phyloP scores from a whole-genome alignment of 2,329 filamentous ascomycete species.

The Harringtonia lauricola region DNA sequence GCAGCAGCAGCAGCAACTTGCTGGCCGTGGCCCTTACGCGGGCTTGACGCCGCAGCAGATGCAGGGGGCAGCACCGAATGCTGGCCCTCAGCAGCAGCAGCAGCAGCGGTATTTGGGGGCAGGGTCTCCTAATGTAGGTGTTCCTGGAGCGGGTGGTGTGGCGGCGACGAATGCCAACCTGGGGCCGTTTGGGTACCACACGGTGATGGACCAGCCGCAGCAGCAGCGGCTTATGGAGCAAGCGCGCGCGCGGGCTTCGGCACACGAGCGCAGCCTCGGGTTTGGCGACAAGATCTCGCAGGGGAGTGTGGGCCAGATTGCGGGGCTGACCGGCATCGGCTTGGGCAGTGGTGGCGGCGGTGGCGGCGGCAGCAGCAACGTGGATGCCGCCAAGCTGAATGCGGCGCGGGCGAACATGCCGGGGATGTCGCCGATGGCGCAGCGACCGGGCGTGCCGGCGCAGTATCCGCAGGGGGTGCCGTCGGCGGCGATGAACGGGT shows the following conservation, averaged over 20 bases:
- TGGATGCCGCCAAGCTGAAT: conserved; percentile 23
- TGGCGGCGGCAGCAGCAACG: conserved; percentile 12
- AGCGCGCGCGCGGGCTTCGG: conserved; percentile 31
- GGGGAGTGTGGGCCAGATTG: conserved; percentile 15
- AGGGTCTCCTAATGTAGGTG: conserved; percentile 12
- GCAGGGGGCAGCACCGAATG: conserved; percentile 7
- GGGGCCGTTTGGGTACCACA: conserved; percentile 34
- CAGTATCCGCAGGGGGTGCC: conserved; percentile 3
- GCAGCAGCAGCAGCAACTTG: conserved; percentile 18
- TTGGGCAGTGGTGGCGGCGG: conserved; percentile 12
- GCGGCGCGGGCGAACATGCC: conserved; percentile 25
- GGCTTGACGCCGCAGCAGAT: conserved; percentile 14
- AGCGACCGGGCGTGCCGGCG: conserved; percentile 15
- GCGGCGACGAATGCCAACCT: conserved; percentile 11
- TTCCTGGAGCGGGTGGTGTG: conserved; percentile 18
- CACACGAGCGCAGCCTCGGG: conserved; percentile 29
- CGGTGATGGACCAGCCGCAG: conserved; percentile 36
- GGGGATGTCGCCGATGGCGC: conserved; percentile 23
- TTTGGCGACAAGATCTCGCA: conserved; percentile 25
- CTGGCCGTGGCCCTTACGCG: conserved; percentile 15
- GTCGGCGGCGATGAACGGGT: conserved; percentile 11
- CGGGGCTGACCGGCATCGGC: conserved; percentile 26
- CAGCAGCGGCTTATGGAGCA: conserved; percentile 40
- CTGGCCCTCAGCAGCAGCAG: too few relatives aligned
- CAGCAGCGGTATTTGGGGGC: conserved; percentile 22